Conservation (phyloP, 805 yeast species). For the Saccharomyces cerevisiae region DNA sequence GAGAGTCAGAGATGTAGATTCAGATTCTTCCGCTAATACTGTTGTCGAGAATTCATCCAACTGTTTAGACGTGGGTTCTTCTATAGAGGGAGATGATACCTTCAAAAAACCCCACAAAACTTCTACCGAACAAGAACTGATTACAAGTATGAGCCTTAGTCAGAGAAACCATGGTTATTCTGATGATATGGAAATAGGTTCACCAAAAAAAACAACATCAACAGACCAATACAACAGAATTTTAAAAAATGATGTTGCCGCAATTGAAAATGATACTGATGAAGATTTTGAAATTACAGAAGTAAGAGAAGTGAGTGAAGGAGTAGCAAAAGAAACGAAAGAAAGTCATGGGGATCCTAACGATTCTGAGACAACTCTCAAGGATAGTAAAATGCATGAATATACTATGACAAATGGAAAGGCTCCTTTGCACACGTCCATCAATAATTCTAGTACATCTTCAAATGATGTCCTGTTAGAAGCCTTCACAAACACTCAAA, state of each 20-base stretch:
- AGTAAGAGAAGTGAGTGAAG: constrained; percentile 24
- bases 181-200: not conserved
- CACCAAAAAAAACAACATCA: not conserved
- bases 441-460: constrained; percentile 7
- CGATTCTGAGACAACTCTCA: constrained; percentile 16
- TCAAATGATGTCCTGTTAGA: constrained; percentile 34
- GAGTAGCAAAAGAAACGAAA: not conserved
- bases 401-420: not conserved
- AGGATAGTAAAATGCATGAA: constrained; percentile 14
- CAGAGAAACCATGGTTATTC: not conserved
- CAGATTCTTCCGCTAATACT: not conserved
- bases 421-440: not conserved
- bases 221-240: not conserved
- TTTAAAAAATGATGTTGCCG: not conserved
- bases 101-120: constrained; percentile 5
- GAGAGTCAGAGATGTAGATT: constrained; percentile 16
- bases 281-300: constrained; percentile 38
- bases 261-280: constrained; percentile 11
- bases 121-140: not conserved
- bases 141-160: not conserved
- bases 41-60: constrained; percentile 3
- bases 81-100: constrained; percentile 10
- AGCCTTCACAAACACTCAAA: constrained; percentile 35
- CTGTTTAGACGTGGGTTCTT: constrained; percentile 15
- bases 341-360: not conserved